Percentiles rank a stretch among this genome's conserved stretches.
These are phyloP conservation scores for Guyanaporus albipodus DNA, from an alignment of 768 basidiomycete genomes.

Conservation along the genomic window DNA sequence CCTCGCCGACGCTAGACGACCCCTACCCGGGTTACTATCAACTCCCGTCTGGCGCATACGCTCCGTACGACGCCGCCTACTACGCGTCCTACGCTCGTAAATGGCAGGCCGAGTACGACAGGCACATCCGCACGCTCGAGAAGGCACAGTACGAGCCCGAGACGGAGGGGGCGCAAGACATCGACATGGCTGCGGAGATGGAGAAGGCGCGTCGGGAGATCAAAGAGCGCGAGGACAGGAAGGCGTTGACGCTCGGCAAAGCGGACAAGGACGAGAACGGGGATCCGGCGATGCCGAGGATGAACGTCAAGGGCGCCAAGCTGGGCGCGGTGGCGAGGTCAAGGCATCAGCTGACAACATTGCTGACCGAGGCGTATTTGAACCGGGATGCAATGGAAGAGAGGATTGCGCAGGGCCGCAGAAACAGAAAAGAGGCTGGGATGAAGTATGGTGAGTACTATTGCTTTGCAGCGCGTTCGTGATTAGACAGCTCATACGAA, in stretches of 20 bases:
- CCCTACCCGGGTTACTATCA: slow-evolving; percentile 87
- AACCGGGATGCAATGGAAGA: slow-evolving; percentile 84
- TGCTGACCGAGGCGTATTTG: slow-evolving; percentile 77
- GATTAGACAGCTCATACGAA: neutral
- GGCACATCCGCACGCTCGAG: slow-evolving; percentile 68
- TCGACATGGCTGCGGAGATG: slow-evolving; percentile 73
- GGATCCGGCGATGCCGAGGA: slow-evolving; percentile 57
- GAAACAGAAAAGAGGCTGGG: slow-evolving; percentile 85
- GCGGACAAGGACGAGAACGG: slow-evolving; percentile 39
- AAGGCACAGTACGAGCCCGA: slow-evolving; percentile 57
- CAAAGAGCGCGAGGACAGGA: slow-evolving; percentile 71
- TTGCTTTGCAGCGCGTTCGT: neutral
- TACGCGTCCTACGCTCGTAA: slow-evolving; percentile 64
- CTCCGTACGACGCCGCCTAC: slow-evolving; percentile 65
- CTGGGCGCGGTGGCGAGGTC: slow-evolving; percentile 64
- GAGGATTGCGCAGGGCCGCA: slow-evolving; percentile 73
- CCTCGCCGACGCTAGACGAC: slow-evolving; percentile 70
- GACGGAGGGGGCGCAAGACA: slow-evolving; percentile 45
- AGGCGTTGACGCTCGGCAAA: slow-evolving; percentile 65
- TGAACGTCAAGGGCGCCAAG: slow-evolving; percentile 82
- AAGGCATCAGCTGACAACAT: slow-evolving; percentile 74
- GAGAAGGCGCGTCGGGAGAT: slow-evolving; percentile 72
- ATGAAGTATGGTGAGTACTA: slow-evolving; percentile 85
- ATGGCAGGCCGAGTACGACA: slow-evolving; percentile 72
- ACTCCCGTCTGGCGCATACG: slow-evolving; percentile 77